Conservation (phyloP, 108 stramenopile genomes). For the Nitzschia sp. region DNA sequence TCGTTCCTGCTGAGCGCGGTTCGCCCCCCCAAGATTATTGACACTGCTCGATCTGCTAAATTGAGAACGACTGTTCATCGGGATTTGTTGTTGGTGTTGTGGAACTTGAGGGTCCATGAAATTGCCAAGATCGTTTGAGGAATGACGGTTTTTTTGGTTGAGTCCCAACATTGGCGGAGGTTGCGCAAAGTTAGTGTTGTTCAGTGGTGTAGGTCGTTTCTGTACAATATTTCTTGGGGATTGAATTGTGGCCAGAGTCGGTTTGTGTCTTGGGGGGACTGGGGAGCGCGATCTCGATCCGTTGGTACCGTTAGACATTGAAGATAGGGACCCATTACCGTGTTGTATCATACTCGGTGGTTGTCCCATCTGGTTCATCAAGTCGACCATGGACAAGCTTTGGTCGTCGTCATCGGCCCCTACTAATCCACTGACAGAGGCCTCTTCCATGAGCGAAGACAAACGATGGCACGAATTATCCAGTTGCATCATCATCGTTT, state of each 20-base stretch:
- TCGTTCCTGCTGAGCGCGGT: not conserved
- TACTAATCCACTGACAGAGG: not conserved
- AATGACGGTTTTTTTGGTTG: not conserved
- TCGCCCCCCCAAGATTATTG: not conserved
- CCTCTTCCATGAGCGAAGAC: not conserved
- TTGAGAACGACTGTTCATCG: not conserved
- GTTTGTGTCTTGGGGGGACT: not conserved
- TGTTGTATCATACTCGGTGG: too few species aligned
- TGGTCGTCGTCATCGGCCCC: not conserved
- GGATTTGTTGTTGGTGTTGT: not conserved
- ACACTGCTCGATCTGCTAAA: not conserved
- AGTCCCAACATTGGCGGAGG: not conserved
- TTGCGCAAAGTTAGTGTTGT: not conserved
- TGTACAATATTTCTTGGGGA: not conserved
- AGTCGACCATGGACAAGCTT: not conserved
- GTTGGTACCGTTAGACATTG: too few species aligned
- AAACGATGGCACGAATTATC: not conserved
- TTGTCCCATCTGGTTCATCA: not conserved
- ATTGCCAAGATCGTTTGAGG: not conserved
- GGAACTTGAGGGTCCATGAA: not conserved
- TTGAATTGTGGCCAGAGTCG: not conserved
- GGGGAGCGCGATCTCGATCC: not conserved
- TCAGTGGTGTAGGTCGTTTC: not conserved
- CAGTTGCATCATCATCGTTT: conserved; percentile 5
- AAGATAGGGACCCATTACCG: not conserved